Evolutionary conservation across 2,329 filamentous ascomycete species (phyloP).

Genomic region (Trichoderma atroviride): DNA sequence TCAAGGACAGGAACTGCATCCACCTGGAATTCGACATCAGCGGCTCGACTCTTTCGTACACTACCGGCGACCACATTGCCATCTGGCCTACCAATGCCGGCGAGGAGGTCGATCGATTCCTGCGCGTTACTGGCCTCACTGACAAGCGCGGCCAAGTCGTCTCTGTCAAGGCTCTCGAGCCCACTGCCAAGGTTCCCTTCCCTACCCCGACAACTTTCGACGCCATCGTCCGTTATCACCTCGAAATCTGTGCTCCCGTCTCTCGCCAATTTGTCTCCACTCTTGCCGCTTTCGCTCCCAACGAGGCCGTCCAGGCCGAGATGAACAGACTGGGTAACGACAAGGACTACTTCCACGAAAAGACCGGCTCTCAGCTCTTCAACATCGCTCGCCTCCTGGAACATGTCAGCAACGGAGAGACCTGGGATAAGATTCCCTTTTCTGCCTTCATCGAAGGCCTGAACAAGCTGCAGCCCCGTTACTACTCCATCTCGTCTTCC

Average conservation of each 20-base stretch:
- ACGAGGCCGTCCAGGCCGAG: constrained; percentile 81
- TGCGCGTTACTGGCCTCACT: constrained; percentile 74
- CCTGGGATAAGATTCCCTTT: constrained; percentile 86
- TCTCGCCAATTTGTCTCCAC: constrained; percentile 93
- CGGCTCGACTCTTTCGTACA: constrained; percentile 87
- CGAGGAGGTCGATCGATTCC: constrained; percentile 86
- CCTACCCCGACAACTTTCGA: constrained; percentile 97
- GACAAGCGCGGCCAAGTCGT: constrained; percentile 82
- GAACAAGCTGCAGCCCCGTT: constrained; percentile 93
- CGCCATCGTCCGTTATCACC: constrained; percentile 88
- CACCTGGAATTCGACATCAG: constrained; percentile 94
- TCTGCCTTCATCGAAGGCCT: constrained; percentile 92
- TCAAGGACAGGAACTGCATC: constrained; percentile 90
- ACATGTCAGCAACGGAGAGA: constrained; percentile 69
- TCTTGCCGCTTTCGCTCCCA: constrained; percentile 85
- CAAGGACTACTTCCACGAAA: constrained; percentile 92
- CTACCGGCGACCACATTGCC: constrained; percentile 96
- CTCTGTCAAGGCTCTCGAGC: constrained; percentile 86
- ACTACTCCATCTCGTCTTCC: constrained; percentile 99
- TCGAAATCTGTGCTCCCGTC: constrained; percentile 93
- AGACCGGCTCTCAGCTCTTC: constrained; percentile 77
- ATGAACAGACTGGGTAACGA: constrained; percentile 87
- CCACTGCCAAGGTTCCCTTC: constrained; percentile 96
- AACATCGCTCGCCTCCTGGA: constrained; percentile 88
- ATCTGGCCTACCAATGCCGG: constrained; percentile 97